Evolutionary conservation across 2,329 filamentous ascomycete genomes (phyloP), one percentile per base, ranked within the genome.

Genomic region (Aspergillus chevalieri): DNA sequence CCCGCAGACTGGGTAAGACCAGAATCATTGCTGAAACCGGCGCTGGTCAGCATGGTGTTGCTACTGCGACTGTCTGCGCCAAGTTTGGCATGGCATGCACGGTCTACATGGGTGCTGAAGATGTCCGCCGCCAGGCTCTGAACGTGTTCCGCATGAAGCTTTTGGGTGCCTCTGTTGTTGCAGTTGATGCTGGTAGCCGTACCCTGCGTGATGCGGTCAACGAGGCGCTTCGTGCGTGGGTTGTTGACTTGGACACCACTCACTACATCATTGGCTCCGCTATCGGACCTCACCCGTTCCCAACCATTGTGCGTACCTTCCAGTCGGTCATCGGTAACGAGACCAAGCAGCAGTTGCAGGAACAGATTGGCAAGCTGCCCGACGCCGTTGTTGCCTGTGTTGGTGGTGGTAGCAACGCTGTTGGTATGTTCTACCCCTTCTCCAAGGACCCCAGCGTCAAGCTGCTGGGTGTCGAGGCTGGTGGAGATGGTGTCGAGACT

Each of bases 61-160:
- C 93, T 2, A 97, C 93, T 26, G 93, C 93, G 1, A 98, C 93
- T 0, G 90, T 97, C 21, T 97, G 93, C 64, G 93, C 93, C 65
- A 95, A 96, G 74, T 97, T 98, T 64, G 90, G 89, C 65, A 92
- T 98, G 91, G 86, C 92, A 69, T 98, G 93, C 68, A 95, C 90
- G 26, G 87, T 98, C 48, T 98, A 91, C 74, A 98, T 98, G 93
- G 93, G 93, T 62, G 90, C 91, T 43, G 93, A 98, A 74, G 93
- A 98, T 65, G 93, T 97, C 47, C 86, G 93, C 51, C 85, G 93
- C 60, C 93, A 98, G 71, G 92, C 93, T 2, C 79, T 98, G 51
- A 98, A 98, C 71, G 93, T 98, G 36, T 98, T 98, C 82, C 87
- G 93, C 42, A 98, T 98, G 82, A 93, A 94, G 71, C 81, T 98